A percentile compares a stretch with the other conserved stretches of the same genome.
phyloP scores from a whole-genome alignment of 2,329 filamentous ascomycete species.

The Hypoxylon sp. region DNA sequence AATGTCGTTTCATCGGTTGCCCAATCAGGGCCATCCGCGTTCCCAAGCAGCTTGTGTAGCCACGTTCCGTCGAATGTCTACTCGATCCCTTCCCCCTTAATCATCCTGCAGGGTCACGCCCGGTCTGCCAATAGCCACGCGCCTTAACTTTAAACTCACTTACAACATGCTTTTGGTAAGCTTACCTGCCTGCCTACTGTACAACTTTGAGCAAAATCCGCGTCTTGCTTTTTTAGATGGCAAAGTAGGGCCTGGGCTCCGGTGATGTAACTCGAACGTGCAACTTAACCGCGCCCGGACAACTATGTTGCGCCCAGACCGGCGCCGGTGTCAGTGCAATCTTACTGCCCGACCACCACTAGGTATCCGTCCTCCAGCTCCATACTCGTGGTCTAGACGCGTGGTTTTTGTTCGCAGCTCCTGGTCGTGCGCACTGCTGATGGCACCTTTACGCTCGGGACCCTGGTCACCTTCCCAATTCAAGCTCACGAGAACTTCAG shows the following conservation, averaged over 20 bases:
- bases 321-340: conserved; percentile 22
- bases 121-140: conserved; percentile 40
- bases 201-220: background rate
- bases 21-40: conserved; percentile 40
- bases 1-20: conserved; percentile 39
- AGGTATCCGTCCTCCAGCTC: background rate
- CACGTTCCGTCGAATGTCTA: conserved; percentile 22
- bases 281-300: conserved; percentile 42
- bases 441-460: conserved; percentile 40
- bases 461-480: conserved; percentile 46
- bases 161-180: conserved; percentile 8
- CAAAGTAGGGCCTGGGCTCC: conserved; percentile 35
- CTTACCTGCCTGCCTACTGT: background rate
- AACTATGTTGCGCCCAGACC: conserved; percentile 32
- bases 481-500: conserved; percentile 49
- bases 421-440: conserved; percentile 40
- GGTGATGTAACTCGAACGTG: conserved; percentile 41
- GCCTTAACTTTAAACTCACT: conserved; percentile 37
- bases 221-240: conserved; percentile 27
- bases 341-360: conserved; percentile 20
- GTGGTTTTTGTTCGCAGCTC: conserved; percentile 30
- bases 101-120: conserved; percentile 42
- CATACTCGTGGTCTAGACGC: conserved; percentile 45
- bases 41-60: conserved; percentile 28
- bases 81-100: conserved; percentile 31